Percentiles rank a stretch among this genome's conserved stretches.
Conservation (phyloP, 2,329 filamentous ascomycete genomes). For the Verticillium dahliae region DNA sequence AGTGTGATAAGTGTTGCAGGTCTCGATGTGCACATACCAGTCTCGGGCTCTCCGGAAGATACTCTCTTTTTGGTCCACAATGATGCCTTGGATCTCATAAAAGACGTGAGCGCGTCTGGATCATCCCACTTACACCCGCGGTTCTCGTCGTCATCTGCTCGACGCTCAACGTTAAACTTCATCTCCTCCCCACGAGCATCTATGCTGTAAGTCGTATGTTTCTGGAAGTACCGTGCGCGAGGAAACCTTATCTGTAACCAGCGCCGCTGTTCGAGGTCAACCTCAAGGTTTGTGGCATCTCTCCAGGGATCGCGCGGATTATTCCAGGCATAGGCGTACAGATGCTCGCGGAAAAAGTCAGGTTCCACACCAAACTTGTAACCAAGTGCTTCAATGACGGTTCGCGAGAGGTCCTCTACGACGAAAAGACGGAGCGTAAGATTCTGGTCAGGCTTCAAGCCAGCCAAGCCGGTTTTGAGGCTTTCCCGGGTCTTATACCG, state of each 20-base stretch:
- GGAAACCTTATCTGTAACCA: conserved; percentile 19
- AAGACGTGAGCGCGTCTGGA: conserved; percentile 11
- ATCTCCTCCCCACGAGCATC: conserved; percentile 7
- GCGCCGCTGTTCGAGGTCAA: conserved; percentile 12
- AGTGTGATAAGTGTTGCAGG: not conserved
- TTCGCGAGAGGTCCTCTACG: conserved; percentile 37
- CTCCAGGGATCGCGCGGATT: conserved; percentile 19
- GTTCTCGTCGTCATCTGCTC: conserved; percentile 15
- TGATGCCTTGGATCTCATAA: conserved; percentile 16
- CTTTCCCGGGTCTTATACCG: no score
- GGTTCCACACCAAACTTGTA: conserved; percentile 36
- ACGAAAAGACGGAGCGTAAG: conserved; percentile 24
- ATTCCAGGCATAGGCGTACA: conserved; percentile 17
- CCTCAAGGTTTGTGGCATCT: conserved; percentile 15
- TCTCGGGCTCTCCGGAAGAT: not conserved
- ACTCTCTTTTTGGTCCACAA: conserved; percentile 11
- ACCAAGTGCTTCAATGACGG: conserved; percentile 35
- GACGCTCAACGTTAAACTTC: conserved; percentile 16
- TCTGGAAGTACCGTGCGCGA: conserved; percentile 16
- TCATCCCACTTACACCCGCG: conserved; percentile 17
- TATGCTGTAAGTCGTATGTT: not conserved
- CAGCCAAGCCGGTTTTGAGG: not conserved
- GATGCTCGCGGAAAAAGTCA: conserved; percentile 28
- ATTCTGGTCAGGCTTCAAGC: not conserved
- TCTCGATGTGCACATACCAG: not conserved